Percentiles rank a stretch among this genome's conserved stretches.
Conservation (phyloP, 2,329 filamentous ascomycete genomes). For the Capronia epimyces region DNA sequence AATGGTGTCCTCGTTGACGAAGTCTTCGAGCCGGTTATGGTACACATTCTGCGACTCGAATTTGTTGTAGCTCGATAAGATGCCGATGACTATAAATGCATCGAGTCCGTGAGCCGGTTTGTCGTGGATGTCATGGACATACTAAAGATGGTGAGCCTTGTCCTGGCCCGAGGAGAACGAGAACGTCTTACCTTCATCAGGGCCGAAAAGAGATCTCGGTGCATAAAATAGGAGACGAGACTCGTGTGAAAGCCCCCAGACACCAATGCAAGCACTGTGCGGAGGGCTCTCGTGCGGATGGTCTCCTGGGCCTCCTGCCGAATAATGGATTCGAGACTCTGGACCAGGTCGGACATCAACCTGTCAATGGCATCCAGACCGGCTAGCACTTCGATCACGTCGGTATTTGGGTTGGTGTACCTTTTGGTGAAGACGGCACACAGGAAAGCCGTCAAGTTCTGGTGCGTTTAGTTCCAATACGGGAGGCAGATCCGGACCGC, state of each 20-base stretch:
- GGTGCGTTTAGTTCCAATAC: constrained; percentile 38
- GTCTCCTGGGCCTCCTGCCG: constrained; percentile 67
- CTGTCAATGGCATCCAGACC: constrained; percentile 83
- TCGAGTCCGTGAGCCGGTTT: constrained; percentile 52
- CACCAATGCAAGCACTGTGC: constrained; percentile 74
- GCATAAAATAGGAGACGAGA: constrained; percentile 88
- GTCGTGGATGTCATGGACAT: constrained; percentile 53
- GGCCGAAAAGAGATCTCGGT: constrained; percentile 86
- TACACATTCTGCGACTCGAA: constrained; percentile 98
- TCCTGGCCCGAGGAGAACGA: background rate
- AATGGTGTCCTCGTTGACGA: constrained; percentile 86
- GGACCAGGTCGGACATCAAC: constrained; percentile 83
- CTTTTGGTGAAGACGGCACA: constrained; percentile 76
- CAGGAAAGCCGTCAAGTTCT: constrained; percentile 89
- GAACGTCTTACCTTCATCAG: constrained; percentile 71
- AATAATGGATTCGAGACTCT: constrained; percentile 74
- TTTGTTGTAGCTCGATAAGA: constrained; percentile 97
- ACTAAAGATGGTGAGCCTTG: constrained; percentile 20
- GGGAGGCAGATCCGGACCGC: background rate
- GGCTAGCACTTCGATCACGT: constrained; percentile 83
- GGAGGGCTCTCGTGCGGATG: constrained; percentile 71
- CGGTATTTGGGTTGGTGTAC: constrained; percentile 91
- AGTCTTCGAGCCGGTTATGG: constrained; percentile 82
- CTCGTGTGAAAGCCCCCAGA: constrained; percentile 96
- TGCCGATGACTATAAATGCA: constrained; percentile 75